phyloP scores from a whole-genome alignment of 208 protist genomes.

The Trypanosoma lewisi region DNA sequence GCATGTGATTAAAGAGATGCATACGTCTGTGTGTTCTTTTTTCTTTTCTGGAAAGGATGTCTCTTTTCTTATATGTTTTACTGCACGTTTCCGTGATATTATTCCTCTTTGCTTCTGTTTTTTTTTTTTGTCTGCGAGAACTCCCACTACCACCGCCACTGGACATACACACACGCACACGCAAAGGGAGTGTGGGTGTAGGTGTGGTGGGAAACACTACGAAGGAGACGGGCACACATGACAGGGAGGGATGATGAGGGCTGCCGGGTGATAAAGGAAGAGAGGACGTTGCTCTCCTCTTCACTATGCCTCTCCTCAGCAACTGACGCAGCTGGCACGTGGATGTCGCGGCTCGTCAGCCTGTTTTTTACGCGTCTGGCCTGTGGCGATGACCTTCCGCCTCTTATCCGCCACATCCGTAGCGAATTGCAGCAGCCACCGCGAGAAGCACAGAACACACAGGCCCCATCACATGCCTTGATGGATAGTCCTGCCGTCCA shows the following conservation, averaged over 20 bases:
- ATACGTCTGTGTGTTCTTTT: not conserved
- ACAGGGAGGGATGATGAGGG: not conserved
- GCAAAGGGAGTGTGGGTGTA: too few relatives aligned
- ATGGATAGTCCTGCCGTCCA: not conserved
- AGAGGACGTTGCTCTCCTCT: not conserved
- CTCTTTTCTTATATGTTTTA: not conserved
- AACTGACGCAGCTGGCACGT: not conserved
- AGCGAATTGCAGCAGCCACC: not conserved
- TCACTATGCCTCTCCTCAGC: not conserved
- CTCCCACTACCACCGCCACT: not conserved
- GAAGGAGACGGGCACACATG: not conserved
- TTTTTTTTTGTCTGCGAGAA: not conserved
- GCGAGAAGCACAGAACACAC: not conserved
- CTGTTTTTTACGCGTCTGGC: constrained; percentile 21
- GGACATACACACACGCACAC: too few relatives aligned
- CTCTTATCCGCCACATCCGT: constrained; percentile 11
- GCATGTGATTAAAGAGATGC: too few relatives aligned
- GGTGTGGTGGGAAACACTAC: not conserved
- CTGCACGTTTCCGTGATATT: not conserved
- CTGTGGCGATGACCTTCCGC: constrained; percentile 17
- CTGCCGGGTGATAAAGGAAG: not conserved
- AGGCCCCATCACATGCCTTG: not conserved
- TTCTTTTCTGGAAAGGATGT: not conserved
- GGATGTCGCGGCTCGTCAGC: not conserved
- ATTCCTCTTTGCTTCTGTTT: not conserved